Evolutionary conservation across 140 eudicot genomes (phyloP).

Genomic region (Flaveria floridana): DNA sequence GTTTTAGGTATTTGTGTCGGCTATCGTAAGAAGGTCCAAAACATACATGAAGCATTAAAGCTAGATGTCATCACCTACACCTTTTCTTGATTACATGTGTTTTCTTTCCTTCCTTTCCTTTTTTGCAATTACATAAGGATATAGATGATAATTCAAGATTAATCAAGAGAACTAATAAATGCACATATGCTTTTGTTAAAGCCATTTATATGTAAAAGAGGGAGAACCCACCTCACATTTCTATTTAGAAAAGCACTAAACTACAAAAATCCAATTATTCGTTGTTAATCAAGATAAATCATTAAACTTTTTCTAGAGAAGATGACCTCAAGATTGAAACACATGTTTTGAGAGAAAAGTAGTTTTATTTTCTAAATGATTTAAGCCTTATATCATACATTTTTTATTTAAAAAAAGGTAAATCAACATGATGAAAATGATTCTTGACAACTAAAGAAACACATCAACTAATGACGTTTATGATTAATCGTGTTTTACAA

Average conservation of each 20-base stretch:
- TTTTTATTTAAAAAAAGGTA: neutral
- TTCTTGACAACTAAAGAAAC: neutral
- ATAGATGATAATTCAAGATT: neutral
- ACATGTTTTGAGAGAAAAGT: neutral
- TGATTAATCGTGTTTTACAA: neutral
- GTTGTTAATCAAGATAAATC: neutral
- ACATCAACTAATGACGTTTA: neutral
- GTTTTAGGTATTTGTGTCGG: no score
- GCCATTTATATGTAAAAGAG: neutral
- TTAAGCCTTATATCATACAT: neutral
- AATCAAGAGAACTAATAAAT: neutral
- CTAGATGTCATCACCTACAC: neutral
- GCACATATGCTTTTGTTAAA: neutral
- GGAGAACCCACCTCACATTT: neutral
- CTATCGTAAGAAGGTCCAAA: neutral
- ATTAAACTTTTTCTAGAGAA: neutral
- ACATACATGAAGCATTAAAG: neutral
- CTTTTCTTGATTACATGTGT: constrained; percentile 4
- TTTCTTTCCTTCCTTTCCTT: constrained; percentile 1
- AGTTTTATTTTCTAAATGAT: neutral
- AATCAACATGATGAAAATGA: neutral
- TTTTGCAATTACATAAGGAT: constrained; percentile 19
- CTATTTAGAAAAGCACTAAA: neutral
- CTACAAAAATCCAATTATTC: constrained; percentile 7
- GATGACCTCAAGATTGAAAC: neutral